These are phyloP conservation scores for Parafenestella ontariensis DNA, from an alignment of 2,329 filamentous ascomycete species.

Conservation along the genomic window DNA sequence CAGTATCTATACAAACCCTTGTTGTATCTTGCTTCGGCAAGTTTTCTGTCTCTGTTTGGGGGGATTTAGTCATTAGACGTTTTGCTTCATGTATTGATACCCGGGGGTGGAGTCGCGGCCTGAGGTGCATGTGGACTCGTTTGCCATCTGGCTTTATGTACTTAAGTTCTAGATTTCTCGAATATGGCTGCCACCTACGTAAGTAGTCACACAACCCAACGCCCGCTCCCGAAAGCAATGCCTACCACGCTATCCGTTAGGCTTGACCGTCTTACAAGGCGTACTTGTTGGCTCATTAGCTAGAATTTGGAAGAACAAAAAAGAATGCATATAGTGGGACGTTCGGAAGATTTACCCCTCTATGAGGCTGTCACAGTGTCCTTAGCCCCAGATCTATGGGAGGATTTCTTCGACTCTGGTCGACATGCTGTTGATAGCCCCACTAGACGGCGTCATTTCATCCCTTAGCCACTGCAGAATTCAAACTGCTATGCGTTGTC, in stretches of 20 bases:
- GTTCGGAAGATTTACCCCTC: slow-evolving; percentile 9
- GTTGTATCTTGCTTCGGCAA: slow-evolving; percentile 6
- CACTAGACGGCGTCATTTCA: slow-evolving; percentile 13
- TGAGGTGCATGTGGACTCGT: slow-evolving; percentile 22
- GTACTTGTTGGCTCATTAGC: slow-evolving; percentile 4
- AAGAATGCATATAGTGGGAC: slow-evolving; percentile 5
- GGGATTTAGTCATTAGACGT: slow-evolving; percentile 15
- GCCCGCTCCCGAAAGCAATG: not conserved
- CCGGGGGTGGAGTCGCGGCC: slow-evolving; percentile 17
- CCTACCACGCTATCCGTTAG: slow-evolving; percentile 2
- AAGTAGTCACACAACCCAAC: slow-evolving; percentile 7
- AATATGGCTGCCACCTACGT: slow-evolving; percentile 14
- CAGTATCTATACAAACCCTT: not conserved
- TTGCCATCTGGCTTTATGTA: slow-evolving; percentile 1
- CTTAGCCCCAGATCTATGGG: slow-evolving; percentile 2
- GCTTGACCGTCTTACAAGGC: slow-evolving; percentile 3
- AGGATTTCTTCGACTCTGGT: slow-evolving; percentile 6
- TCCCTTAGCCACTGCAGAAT: slow-evolving; percentile 15
- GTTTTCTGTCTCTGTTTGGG: slow-evolving; percentile 9
- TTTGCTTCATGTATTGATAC: slow-evolving; percentile 42
- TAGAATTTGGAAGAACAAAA: slow-evolving; percentile 6
- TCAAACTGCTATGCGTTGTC: slow-evolving; percentile 34
- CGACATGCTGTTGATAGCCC: slow-evolving; percentile 10
- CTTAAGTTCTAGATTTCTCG: slow-evolving; percentile 9
- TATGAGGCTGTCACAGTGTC: slow-evolving; percentile 9